Evolutionary conservation across 1,284 basidiomycete genomes (phyloP).

Genomic region (Naganishia liquefaciens): DNA sequence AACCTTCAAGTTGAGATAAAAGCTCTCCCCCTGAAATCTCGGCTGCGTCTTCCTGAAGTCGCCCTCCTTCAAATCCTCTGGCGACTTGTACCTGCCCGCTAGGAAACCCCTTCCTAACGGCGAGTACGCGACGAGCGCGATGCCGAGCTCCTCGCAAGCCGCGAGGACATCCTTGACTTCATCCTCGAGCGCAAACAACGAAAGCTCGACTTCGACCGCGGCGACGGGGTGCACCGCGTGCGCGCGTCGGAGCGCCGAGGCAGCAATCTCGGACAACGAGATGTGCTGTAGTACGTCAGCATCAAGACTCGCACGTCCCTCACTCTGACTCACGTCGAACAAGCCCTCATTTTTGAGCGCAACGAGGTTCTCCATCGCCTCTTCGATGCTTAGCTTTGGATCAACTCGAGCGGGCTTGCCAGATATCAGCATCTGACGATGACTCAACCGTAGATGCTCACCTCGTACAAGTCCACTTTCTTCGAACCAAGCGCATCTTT

Average conservation of each 20-base stretch:
- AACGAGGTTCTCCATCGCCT: conserved; percentile 35
- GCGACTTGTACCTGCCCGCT: conserved; percentile 58
- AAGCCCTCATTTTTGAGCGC: conserved; percentile 33
- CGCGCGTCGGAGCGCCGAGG: conserved; percentile 33
- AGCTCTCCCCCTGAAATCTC: conserved; percentile 55
- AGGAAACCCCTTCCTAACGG: conserved; percentile 65
- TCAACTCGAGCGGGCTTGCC: conserved; percentile 29
- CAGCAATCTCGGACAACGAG: conserved; percentile 35
- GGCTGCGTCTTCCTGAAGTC: conserved; percentile 40
- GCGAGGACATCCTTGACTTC: conserved; percentile 54
- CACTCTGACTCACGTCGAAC: conserved; percentile 24
- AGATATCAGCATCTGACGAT: background rate
- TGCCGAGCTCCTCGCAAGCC: conserved; percentile 56
- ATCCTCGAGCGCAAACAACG: conserved; percentile 59
- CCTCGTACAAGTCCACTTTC: conserved; percentile 57
- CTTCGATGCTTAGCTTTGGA: conserved; percentile 32
- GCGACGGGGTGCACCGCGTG: conserved; percentile 55
- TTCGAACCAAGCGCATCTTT: conserved; percentile 55
- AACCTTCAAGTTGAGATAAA: conserved; percentile 61
- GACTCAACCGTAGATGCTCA: background rate
- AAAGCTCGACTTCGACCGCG: conserved; percentile 62
- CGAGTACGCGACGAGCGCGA: conserved; percentile 63
- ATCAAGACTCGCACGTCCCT: background rate
- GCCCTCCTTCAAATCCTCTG: conserved; percentile 59
- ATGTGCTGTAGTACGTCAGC: conserved; percentile 30